phyloP scores from a whole-genome alignment of 164 flowering plant species.

The Magnolia kwangsiensis region DNA sequence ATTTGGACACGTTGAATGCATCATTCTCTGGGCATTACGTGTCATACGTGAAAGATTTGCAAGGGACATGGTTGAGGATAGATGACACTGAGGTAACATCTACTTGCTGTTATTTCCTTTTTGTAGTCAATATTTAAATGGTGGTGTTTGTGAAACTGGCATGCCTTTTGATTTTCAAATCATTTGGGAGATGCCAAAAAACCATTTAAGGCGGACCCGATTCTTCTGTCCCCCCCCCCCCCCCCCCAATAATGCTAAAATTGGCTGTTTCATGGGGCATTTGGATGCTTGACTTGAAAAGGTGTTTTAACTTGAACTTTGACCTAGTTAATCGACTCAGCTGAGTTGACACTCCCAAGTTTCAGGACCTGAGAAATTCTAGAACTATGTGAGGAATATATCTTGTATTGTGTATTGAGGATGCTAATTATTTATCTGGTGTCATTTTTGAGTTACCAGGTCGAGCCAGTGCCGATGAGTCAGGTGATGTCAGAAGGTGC shows the following conservation, averaged over 20 bases:
- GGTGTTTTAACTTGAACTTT: neutral
- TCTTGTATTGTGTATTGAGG: no score
- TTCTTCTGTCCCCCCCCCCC: neutral
- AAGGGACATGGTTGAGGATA: conserved; percentile 73
- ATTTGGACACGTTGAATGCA: conserved; percentile 74
- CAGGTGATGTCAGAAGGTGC: conserved; percentile 93
- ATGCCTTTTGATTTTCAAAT: neutral
- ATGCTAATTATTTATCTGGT: no score
- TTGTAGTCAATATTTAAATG: neutral
- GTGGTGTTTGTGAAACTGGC: neutral
- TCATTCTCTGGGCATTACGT: conserved; percentile 92
- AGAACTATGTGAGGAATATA: no score
- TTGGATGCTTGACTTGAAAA: neutral
- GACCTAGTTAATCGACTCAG: neutral
- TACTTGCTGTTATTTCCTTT: neutral
- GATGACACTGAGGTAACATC: conserved; percentile 79
- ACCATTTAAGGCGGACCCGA: neutral
- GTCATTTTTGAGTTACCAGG: conserved; percentile 34
- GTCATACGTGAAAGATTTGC: conserved; percentile 70
- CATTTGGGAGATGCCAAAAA: neutral
- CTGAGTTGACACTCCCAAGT: no score
- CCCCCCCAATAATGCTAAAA: neutral
- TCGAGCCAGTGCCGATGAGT: conserved; percentile 59
- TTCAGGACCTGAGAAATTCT: no score
- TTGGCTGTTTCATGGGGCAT: neutral